A percentile compares a stretch with the other conserved stretches of the same genome.
These are phyloP conservation scores for Biscogniauxia mediterranea DNA, from an alignment of 2,329 filamentous ascomycete species.

Conservation along the genomic window DNA sequence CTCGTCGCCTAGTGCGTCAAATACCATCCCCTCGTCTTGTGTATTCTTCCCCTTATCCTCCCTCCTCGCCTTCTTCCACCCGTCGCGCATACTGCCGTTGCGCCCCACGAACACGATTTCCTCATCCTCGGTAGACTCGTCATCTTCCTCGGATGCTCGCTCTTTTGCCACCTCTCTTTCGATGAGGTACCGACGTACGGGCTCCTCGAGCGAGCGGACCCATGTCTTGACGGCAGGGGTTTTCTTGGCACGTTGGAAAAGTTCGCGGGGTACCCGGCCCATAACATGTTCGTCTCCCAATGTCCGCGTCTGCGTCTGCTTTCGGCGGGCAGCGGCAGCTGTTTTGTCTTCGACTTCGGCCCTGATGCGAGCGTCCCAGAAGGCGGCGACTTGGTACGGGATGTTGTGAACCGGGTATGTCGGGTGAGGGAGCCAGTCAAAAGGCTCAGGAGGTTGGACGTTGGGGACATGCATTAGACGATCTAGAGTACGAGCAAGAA, in stretches of 20 bases:
- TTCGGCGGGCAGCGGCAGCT: slow-evolving; percentile 37
- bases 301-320: slow-evolving; percentile 43
- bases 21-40: slow-evolving; percentile 64
- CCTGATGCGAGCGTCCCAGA: slow-evolving; percentile 44
- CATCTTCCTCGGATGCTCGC: slow-evolving; percentile 35
- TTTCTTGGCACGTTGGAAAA: slow-evolving; percentile 79
- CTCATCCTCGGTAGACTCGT: slow-evolving; percentile 63
- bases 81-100: slow-evolving; percentile 59
- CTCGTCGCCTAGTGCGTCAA: slow-evolving; percentile 72
- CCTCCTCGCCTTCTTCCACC: slow-evolving; percentile 46
- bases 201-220: slow-evolving; percentile 80
- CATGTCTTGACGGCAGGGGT: slow-evolving; percentile 74
- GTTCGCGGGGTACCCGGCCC: slow-evolving; percentile 71
- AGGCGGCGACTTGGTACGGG: slow-evolving; percentile 79
- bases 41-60: slow-evolving; percentile 57
- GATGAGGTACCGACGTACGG: slow-evolving; percentile 74
- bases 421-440: slow-evolving; percentile 80
- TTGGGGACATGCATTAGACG: slow-evolving; percentile 84
- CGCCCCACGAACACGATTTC: slow-evolving; percentile 87
- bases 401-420: slow-evolving; percentile 76
- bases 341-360: slow-evolving; percentile 45
- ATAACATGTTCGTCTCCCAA: slow-evolving; percentile 43
- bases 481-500: slow-evolving; percentile 53
- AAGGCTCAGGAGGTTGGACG: slow-evolving; percentile 74
- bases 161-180: slow-evolving; percentile 44